Evolutionary conservation across 169 alveolate genomes (phyloP).

Genomic region (Pseudocohnilembus persalinus): DNA sequence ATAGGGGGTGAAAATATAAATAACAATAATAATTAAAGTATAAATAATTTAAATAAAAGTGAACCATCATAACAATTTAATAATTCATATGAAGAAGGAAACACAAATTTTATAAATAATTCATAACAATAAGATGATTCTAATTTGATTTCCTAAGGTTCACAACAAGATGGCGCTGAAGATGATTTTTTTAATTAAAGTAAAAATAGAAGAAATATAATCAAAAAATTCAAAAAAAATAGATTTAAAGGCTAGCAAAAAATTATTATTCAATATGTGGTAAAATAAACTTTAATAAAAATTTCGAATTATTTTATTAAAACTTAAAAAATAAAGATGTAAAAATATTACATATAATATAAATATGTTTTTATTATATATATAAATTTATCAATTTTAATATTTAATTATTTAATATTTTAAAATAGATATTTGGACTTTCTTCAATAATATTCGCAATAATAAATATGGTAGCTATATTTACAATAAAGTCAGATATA

Average conservation of each 20-base stretch:
- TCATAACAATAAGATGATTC: neutral
- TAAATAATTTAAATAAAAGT: neutral
- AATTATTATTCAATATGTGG: neutral
- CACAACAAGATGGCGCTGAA: too few relatives aligned
- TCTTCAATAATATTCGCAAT: neutral
- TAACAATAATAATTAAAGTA: neutral
- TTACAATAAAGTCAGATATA: neutral
- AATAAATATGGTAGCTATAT: neutral
- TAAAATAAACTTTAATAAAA: neutral
- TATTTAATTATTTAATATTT: too few relatives aligned
- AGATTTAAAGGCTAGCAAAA: neutral
- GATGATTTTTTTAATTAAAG: too few relatives aligned
- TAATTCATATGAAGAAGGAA: neutral
- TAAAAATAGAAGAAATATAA: neutral
- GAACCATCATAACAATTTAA: neutral
- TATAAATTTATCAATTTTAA: too few relatives aligned
- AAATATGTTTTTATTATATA: too few relatives aligned
- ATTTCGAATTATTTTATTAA: too few relatives aligned
- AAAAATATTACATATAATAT: too few relatives aligned
- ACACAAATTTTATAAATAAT: too few relatives aligned
- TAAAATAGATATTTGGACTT: neutral
- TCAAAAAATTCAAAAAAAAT: too few relatives aligned
- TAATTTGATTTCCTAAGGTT: neutral
- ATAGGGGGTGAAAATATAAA: neutral
- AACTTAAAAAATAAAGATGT: too few relatives aligned